phyloP scores from a whole-genome alignment of 2,329 filamentous ascomycete genomes.

The Neoascochyta sp. region DNA sequence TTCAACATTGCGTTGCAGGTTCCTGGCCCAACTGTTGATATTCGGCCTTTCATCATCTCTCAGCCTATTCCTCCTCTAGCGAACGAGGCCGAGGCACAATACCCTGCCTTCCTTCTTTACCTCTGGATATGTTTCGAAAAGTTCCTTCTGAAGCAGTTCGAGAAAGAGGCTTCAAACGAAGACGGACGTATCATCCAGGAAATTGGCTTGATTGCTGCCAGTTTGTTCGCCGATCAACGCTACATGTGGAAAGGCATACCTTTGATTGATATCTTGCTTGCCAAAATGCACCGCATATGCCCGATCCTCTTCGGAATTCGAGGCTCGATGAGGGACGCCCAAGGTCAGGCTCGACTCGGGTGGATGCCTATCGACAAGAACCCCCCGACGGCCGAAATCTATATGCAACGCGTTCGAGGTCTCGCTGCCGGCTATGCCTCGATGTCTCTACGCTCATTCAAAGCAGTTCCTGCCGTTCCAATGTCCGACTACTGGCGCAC shows the following conservation, averaged over 20 bases:
- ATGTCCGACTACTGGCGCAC: slow-evolving; percentile 78
- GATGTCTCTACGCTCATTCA: slow-evolving; percentile 68
- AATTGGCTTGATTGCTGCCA: slow-evolving; percentile 71
- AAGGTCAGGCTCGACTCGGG: slow-evolving; percentile 32
- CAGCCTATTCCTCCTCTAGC: slow-evolving; percentile 26
- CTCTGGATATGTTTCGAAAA: slow-evolving; percentile 75
- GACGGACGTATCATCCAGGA: slow-evolving; percentile 60
- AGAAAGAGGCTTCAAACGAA: slow-evolving; percentile 37
- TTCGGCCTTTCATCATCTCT: slow-evolving; percentile 36
- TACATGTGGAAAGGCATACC: slow-evolving; percentile 65
- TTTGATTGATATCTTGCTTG: slow-evolving; percentile 78
- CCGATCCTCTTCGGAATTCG: slow-evolving; percentile 82
- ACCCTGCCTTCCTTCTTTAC: slow-evolving; percentile 57
- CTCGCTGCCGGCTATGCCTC: slow-evolving; percentile 81
- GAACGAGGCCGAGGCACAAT: slow-evolving; percentile 35
- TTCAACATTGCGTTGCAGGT: slow-evolving; percentile 23
- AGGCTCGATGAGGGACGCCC: slow-evolving; percentile 66
- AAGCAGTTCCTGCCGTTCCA: slow-evolving; percentile 69
- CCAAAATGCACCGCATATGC: slow-evolving; percentile 77
- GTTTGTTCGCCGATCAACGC: slow-evolving; percentile 66
- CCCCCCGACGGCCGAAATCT: slow-evolving; percentile 56
- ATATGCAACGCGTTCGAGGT: slow-evolving; percentile 79
- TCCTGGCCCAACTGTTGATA: slow-evolving; percentile 32
- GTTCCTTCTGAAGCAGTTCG: slow-evolving; percentile 61
- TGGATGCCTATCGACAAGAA: slow-evolving; percentile 21